Evolutionary conservation across 768 basidiomycete genomes (phyloP), one percentile per base, ranked within the genome.

Genomic region (Candolleomyces efflorescens): DNA sequence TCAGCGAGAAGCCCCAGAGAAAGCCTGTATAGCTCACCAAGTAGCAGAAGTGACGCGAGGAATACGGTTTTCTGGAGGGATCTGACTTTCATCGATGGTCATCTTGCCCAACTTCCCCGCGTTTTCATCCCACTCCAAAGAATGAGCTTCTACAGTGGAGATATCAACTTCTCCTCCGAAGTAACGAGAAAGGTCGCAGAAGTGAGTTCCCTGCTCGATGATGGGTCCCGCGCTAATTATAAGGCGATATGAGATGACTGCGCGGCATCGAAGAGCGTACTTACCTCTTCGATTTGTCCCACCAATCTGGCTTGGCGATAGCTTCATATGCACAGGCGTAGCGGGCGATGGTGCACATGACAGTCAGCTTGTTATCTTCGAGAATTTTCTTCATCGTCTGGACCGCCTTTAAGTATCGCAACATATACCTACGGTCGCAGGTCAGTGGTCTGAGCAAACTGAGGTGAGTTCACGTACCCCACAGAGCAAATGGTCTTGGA

Each of bases 301-400:
- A 95, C 94, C 94, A 95, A 61, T 94, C 89, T 3, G 81, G 82
- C 71, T 93, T 92, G 11, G 82, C 81, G 58, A 90, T 91, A 22
- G 82, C 73, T 69, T 90, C 82, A 65, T 93, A 95, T 41, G 91
- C 92, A 65, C 87, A 88, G 11, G 92, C 93, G 73, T 98, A 99
- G 58, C 96, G 89, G 7, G 94, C 95, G 63, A 95, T 86, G 37
- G 96, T 98, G 47, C 89, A 82, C 95, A 98, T 98, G 53, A 99
- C 94, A 20, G 89, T 89, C 58, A 99, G 80, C 67, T 92, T 83
- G 70, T 98, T 98, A 61, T 96, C 93, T 67, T 91, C 79, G 69
- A 99, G 90, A 71, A 98, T 94, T 60, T 89, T 83, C 75, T 96
- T 95, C 92, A 98, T 97, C 82, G 86, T 88, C 74, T 97, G 94